A percentile compares a stretch with the other conserved stretches of the same genome.
Evolutionary conservation across 495 filamentous ascomycete species (phyloP).

Genomic region (Cenococcum geophilum): DNA sequence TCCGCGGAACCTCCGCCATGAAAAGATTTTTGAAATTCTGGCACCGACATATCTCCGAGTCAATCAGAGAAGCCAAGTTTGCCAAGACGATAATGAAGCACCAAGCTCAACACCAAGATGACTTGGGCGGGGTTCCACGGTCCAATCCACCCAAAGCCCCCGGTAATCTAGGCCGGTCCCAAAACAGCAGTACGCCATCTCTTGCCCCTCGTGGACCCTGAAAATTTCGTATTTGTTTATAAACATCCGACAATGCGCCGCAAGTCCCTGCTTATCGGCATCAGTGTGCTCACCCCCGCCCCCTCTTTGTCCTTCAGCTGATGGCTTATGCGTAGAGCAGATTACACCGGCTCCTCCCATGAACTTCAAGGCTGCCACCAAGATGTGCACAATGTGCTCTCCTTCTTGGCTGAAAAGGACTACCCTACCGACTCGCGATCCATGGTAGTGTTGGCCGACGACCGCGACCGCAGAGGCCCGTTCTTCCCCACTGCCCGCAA

Average conservation of each 20-base stretch:
- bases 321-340: background rate
- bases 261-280: slow-evolving; percentile 55
- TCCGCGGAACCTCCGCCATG: no score
- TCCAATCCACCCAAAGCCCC: no score
- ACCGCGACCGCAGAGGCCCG: slow-evolving; percentile 42
- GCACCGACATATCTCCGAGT: no score
- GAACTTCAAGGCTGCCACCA: slow-evolving; percentile 52
- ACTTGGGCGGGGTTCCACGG: no score
- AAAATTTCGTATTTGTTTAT: no score
- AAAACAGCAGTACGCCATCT: no score
- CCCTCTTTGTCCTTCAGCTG: background rate
- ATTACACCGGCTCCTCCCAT: slow-evolving; percentile 51
- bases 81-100: no score
- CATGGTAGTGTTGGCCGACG: slow-evolving; percentile 52
- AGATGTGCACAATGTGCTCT: slow-evolving; percentile 50
- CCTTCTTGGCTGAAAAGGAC: slow-evolving; percentile 31
- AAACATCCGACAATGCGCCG: slow-evolving; percentile 23
- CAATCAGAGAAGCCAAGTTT: no score
- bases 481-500: slow-evolving; percentile 51
- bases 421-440: slow-evolving; percentile 45
- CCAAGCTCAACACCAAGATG: no score
- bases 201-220: no score
- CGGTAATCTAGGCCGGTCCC: no score
- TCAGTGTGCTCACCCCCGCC: slow-evolving; percentile 33
- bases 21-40: no score